A percentile compares a stretch with the other conserved stretches of the same genome.
These are phyloP conservation scores for Globisporangium rhizosaccharum DNA, from an alignment of 352 stramenopile species.

Conservation along the genomic window DNA sequence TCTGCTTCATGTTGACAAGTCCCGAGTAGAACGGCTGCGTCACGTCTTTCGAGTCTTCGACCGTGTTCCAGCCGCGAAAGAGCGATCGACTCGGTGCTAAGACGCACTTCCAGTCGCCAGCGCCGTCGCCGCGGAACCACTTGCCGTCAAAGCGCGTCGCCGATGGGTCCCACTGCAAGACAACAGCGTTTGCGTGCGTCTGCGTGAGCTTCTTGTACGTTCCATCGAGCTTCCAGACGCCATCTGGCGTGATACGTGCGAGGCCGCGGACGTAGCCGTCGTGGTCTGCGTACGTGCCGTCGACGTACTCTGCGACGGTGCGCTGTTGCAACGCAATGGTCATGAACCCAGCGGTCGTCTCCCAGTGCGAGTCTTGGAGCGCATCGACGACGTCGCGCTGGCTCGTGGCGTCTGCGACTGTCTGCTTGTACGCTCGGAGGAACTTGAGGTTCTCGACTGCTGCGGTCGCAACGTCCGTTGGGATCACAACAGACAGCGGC, in stretches of 20 bases:
- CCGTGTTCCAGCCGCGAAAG: slow-evolving; percentile 57
- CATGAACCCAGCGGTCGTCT: slow-evolving; percentile 66
- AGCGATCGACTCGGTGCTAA: slow-evolving; percentile 37
- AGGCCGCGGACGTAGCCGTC: slow-evolving; percentile 66
- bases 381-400: slow-evolving; percentile 22
- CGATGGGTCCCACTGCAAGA: slow-evolving; percentile 52
- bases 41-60: slow-evolving; percentile 28
- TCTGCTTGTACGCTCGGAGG: slow-evolving; percentile 49
- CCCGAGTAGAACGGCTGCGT: slow-evolving; percentile 69
- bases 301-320: slow-evolving; percentile 60
- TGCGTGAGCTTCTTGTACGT: slow-evolving; percentile 65
- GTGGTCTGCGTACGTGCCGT: slow-evolving; percentile 67
- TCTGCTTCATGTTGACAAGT: slow-evolving; percentile 88
- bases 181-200: slow-evolving; percentile 66
- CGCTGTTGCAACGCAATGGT: slow-evolving; percentile 30
- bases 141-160: slow-evolving; percentile 71
- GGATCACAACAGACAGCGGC: background rate
- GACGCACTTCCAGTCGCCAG: slow-evolving; percentile 77
- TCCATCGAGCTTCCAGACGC: slow-evolving; percentile 62
- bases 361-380: slow-evolving; percentile 47
- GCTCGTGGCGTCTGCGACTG: slow-evolving; percentile 27
- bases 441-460: slow-evolving; percentile 38
- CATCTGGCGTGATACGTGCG: slow-evolving; percentile 35
- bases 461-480: slow-evolving; percentile 9
- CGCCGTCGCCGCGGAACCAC: slow-evolving; percentile 81